Evolutionary conservation across 768 basidiomycete species (phyloP).

Genomic region (Kwoniella sp.): DNA sequence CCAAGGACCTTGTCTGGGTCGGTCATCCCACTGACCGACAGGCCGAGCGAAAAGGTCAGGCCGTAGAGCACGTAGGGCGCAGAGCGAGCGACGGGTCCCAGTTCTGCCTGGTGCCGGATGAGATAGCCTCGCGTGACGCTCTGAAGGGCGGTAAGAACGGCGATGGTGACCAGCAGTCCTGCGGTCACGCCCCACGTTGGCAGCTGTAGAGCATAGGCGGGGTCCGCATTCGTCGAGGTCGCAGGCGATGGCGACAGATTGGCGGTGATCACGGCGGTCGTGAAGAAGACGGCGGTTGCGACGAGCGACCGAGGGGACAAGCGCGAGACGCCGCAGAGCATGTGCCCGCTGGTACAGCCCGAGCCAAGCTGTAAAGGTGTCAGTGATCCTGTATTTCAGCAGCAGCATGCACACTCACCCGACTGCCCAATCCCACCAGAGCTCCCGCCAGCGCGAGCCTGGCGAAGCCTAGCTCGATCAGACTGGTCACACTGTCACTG

Average conservation of each 20-base stretch:
- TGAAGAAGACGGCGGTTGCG: constrained; percentile 46
- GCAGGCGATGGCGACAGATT: constrained; percentile 14
- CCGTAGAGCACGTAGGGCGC: constrained; percentile 35
- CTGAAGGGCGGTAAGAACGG: no score
- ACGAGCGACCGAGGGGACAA: constrained; percentile 47
- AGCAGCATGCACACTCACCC: constrained; percentile 41
- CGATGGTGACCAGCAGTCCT: neutral
- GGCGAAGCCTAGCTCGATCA: constrained; percentile 1
- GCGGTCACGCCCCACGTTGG: no score
- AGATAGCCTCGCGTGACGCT: no score
- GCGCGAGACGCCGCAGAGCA: constrained; percentile 50
- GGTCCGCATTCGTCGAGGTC: neutral
- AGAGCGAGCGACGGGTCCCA: neutral
- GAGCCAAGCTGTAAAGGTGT: constrained; percentile 40
- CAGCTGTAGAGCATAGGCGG: neutral
- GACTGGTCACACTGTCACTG: neutral
- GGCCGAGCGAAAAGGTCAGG: constrained; percentile 45
- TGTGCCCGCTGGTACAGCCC: constrained; percentile 51
- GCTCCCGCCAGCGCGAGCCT: constrained; percentile 35
- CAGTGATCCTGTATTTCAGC: neutral
- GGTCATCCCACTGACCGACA: constrained; percentile 49
- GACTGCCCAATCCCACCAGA: constrained; percentile 48
- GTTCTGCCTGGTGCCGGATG: no score
- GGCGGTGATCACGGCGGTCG: constrained; percentile 39
- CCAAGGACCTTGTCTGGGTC: constrained; percentile 44